Evolutionary conservation across 345 rosid species (phyloP).

Genomic region (Dovyalis caffra): DNA sequence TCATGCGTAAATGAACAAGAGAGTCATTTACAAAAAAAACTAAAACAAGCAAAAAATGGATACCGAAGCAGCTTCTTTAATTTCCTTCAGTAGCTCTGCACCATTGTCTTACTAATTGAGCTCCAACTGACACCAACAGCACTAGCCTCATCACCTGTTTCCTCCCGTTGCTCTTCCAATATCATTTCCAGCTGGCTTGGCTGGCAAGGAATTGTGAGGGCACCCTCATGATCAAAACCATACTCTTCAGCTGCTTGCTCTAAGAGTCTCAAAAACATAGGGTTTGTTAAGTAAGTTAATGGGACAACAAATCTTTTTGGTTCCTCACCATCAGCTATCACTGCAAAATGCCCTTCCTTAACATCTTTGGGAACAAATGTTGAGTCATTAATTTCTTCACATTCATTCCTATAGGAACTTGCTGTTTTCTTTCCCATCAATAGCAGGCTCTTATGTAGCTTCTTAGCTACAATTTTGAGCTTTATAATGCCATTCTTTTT

Average conservation of each 20-base stretch:
- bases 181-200: slow-evolving; percentile 42
- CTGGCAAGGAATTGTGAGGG: slow-evolving; percentile 44
- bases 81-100: no score
- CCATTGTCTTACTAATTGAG: no score
- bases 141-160: background rate
- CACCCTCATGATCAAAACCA: slow-evolving; percentile 43
- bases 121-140: no score
- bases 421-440: slow-evolving; percentile 16
- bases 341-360: slow-evolving; percentile 70
- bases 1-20: no score
- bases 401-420: slow-evolving; percentile 1
- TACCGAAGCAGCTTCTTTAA: no score
- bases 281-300: slow-evolving; percentile 46
- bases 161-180: slow-evolving; percentile 16
- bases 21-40: no score
- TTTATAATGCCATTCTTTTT: slow-evolving; percentile 10
- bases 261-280: slow-evolving; percentile 39
- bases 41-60: no score
- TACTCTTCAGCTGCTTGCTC: slow-evolving; percentile 56
- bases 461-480: slow-evolving; percentile 14
- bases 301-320: slow-evolving; percentile 57
- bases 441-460: slow-evolving; percentile 14
- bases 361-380: slow-evolving; percentile 68
- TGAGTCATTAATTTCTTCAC: slow-evolving; percentile 8
- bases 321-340: slow-evolving; percentile 50